A percentile compares a stretch with the other conserved stretches of the same genome.
Evolutionary conservation across 208 protist species (phyloP).

Genomic region (Angomonas deanei): DNA sequence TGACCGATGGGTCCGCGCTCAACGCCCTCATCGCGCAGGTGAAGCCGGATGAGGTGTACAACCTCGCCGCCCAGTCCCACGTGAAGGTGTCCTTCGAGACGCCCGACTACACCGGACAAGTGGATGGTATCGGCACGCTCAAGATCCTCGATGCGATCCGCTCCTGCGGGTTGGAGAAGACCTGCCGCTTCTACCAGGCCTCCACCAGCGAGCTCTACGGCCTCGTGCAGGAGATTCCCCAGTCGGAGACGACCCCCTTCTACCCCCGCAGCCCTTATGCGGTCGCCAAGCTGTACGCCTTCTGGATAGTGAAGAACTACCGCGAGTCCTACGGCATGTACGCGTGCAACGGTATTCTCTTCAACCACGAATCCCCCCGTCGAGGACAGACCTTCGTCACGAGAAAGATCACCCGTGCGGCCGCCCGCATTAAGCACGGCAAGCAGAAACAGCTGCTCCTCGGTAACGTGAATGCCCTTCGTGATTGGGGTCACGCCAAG

Average conservation of each 20-base stretch:
- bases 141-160: constrained; percentile 92
- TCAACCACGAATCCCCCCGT: constrained; percentile 95
- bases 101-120: constrained; percentile 92
- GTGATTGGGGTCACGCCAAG: constrained; percentile 94
- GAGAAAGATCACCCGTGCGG: constrained; percentile 92
- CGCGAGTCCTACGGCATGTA: constrained; percentile 92
- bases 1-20: constrained; percentile 87
- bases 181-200: constrained; percentile 74
- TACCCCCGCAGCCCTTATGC: constrained; percentile 94
- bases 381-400: constrained; percentile 94
- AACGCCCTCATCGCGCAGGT: constrained; percentile 65
- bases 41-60: constrained; percentile 88
- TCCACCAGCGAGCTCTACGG: constrained; percentile 90
- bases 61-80: constrained; percentile 91
- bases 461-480: constrained; percentile 90
- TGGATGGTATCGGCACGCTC: constrained; percentile 88
- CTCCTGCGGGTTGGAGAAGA: constrained; percentile 57
- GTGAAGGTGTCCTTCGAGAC: constrained; percentile 96
- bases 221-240: constrained; percentile 87
- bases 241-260: constrained; percentile 94
- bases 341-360: constrained; percentile 94
- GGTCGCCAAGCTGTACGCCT: constrained; percentile 94
- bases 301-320: constrained; percentile 95
- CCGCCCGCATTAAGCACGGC: constrained; percentile 86
- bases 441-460: constrained; percentile 71